Evolutionary conservation across 768 basidiomycete genomes (phyloP), one percentile per base, ranked within the genome.

Genomic region (Suillus subluteus): DNA sequence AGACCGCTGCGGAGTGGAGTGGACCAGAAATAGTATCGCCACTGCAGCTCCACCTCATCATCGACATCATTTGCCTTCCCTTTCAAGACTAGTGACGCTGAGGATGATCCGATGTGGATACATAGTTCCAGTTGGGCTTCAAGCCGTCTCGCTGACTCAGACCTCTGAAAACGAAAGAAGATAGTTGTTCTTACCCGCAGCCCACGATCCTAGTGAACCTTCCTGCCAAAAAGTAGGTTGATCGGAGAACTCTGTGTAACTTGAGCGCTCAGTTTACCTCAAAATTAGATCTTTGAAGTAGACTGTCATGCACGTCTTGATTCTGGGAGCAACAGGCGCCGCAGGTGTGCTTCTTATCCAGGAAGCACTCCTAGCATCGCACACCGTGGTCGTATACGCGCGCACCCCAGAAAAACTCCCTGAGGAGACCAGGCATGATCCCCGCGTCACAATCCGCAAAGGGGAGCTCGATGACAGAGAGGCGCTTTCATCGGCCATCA

Each of bases 241-340:
- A 26, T 38, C 3, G 16, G 26, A 41, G 18, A 43, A 59, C 26
- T 9, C 37, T 54, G 41, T 40, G 40, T 58, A 52, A 43, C 26
- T 26, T 23, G n/a, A 12, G 55, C 26, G 50, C 54, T 55, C 6
- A 40, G 13, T 40, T 65, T 23, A 48, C 23, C 40, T 12, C 18
- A 50, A 50, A 62, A 54, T 40, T n/a, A 40, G 23, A 38, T 37
- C 66, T 46, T 52, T 26, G 35, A 54, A 65, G 23, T 43, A 43
- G 30, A 37, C 54, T 21, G 23, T 43, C 21, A 85, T 86, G 86
- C 87, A 81, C 32, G 71, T 91, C 65, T 80, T 92, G 63, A 80
- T 92, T 66, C 81, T 93, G n/a, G 91, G 91, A 21, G 88, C 83
- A 30, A 93, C 91, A 4, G 91, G 91, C 1, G 82, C 86, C 16